Conservation (phyloP, 2,329 filamentous ascomycete genomes). For the Neoascochyta sp. region DNA sequence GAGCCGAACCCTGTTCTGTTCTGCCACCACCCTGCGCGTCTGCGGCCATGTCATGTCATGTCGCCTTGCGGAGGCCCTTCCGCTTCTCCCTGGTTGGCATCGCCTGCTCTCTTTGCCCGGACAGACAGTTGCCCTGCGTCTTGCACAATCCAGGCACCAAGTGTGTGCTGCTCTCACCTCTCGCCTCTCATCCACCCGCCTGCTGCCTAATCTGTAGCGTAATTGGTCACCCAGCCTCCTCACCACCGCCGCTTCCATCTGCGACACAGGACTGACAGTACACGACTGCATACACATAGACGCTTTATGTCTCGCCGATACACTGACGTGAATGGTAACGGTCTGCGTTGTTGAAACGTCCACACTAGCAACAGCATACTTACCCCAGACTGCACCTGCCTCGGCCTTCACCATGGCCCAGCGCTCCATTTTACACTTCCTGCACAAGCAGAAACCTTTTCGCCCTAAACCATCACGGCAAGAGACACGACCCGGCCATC, state of each 20-base stretch:
- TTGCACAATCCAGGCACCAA: neutral
- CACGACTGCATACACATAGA: too few relatives aligned
- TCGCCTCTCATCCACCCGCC: slow-evolving; percentile 1
- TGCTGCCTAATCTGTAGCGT: slow-evolving; percentile 8
- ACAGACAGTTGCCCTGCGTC: slow-evolving; percentile 1
- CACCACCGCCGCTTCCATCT: too few relatives aligned
- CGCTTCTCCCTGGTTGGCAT: slow-evolving; percentile 4
- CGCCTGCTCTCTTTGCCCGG: neutral
- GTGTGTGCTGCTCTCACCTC: neutral
- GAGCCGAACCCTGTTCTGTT: slow-evolving; percentile 11
- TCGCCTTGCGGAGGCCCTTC: slow-evolving; percentile 8
- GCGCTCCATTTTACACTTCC: slow-evolving; percentile 20
- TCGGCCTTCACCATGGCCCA: slow-evolving; percentile 18
- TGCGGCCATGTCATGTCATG: slow-evolving; percentile 6
- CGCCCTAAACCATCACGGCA: slow-evolving; percentile 6
- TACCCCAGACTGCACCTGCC: too few relatives aligned
- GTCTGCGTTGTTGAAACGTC: too few relatives aligned
- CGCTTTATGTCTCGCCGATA: too few relatives aligned
- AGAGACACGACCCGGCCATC: slow-evolving; percentile 12
- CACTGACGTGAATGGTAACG: too few relatives aligned
- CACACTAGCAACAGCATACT: too few relatives aligned
- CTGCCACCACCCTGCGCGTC: too few relatives aligned
- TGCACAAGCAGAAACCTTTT: slow-evolving; percentile 8
- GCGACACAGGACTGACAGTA: too few relatives aligned
- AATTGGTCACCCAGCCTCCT: too few relatives aligned